A percentile compares a stretch with the other conserved stretches of the same genome.
These are phyloP conservation scores for Apiospora saccharicola DNA, from an alignment of 2,329 filamentous ascomycete species.

Conservation along the genomic window DNA sequence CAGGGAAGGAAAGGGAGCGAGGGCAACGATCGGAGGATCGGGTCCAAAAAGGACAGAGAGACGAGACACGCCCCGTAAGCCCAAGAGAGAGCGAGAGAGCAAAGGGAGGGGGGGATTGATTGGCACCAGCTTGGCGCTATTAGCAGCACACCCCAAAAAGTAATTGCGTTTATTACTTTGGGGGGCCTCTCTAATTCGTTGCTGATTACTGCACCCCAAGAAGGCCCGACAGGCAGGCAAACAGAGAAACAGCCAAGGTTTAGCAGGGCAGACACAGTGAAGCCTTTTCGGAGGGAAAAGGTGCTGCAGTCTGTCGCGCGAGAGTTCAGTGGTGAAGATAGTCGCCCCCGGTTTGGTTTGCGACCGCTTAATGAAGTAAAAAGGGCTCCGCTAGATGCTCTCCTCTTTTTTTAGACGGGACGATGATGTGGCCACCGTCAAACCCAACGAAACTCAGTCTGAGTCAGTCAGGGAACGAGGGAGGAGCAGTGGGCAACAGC, in stretches of 20 bases:
- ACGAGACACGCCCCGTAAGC: conserved; percentile 15
- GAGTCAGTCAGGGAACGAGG: conserved; percentile 38
- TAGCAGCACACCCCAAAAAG: conserved; percentile 11
- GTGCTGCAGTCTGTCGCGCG: conserved; percentile 10
- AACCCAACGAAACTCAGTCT: conserved; percentile 44
- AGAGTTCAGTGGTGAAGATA: conserved; percentile 16
- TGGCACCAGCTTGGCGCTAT: conserved; percentile 20
- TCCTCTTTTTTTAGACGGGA: conserved; percentile 22
- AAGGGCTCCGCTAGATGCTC: conserved; percentile 13
- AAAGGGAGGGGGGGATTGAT: conserved; percentile 20
- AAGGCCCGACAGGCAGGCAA: conserved; percentile 21
- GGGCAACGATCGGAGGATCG: conserved; percentile 29
- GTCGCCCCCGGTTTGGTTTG: conserved; percentile 7
- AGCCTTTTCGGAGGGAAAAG: conserved; percentile 8
- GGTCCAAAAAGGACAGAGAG: conserved; percentile 23
- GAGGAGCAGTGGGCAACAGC: conserved; percentile 18
- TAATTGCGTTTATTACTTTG: conserved; percentile 11
- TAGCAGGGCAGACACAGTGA: neutral
- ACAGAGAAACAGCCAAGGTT: conserved; percentile 10
- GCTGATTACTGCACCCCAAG: conserved; percentile 16
- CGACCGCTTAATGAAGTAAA: conserved; percentile 15
- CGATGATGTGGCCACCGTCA: conserved; percentile 45
- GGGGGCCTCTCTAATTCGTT: conserved; percentile 16
- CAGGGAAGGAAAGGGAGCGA: conserved; percentile 25
- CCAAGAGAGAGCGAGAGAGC: neutral